Evolutionary conservation across 163 green algal species (phyloP).

Genomic region (Trebouxia gelatinosa): DNA sequence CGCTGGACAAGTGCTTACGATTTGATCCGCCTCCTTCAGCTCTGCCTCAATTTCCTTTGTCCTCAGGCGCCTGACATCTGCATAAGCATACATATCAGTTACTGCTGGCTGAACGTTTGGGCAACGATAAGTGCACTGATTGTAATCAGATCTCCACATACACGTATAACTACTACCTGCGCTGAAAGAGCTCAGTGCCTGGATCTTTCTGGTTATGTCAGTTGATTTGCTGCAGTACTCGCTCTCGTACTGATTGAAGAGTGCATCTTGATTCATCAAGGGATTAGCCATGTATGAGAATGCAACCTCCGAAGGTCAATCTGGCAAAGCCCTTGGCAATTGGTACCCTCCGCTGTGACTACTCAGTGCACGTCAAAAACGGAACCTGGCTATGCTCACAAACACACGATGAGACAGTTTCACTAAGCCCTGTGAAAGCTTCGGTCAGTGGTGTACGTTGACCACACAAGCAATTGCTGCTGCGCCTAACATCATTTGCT

Average conservation of each 20-base stretch:
- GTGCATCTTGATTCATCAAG: slow-evolving; percentile 49
- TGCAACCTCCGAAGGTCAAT: background rate
- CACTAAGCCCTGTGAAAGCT: background rate
- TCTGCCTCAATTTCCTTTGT: slow-evolving; percentile 49
- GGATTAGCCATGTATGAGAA: background rate
- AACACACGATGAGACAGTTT: background rate
- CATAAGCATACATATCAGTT: too few relatives aligned
- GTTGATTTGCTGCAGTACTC: slow-evolving; percentile 86
- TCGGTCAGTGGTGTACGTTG: background rate
- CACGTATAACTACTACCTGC: too few relatives aligned
- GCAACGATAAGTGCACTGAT: background rate
- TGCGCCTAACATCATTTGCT: too few relatives aligned
- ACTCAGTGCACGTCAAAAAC: background rate
- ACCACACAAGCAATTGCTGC: too few relatives aligned
- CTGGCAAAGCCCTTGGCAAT: background rate
- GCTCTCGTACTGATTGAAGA: slow-evolving; percentile 85
- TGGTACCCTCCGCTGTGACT: background rate
- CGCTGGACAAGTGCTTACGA: slow-evolving; percentile 38
- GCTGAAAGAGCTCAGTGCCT: slow-evolving; percentile 46
- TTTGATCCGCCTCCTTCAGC: slow-evolving; percentile 57
- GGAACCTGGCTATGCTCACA: background rate
- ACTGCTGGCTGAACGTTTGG: background rate
- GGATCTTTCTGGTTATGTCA: slow-evolving; percentile 70
- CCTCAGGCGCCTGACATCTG: slow-evolving; percentile 46
- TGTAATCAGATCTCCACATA: too few relatives aligned